Base-by-base conservation (phyloP, 2,329 filamentous ascomycete genomes). In the Colletotrichum musicola region DNA sequence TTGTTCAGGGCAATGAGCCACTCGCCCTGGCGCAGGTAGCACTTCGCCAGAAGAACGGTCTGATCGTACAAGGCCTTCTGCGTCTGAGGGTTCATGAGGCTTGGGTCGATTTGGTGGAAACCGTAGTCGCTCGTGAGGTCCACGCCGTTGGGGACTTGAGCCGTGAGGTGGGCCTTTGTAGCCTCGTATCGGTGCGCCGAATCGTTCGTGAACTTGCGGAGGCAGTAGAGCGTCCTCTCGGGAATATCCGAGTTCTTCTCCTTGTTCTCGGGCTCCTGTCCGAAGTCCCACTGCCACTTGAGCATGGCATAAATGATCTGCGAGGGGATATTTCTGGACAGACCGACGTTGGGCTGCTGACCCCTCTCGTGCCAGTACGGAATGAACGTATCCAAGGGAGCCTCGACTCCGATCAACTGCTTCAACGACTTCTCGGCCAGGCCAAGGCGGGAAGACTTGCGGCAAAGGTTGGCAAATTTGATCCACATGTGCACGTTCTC, bases 401-500 rank as follows among this genome's bases (percentile, higher is more conserved):
- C 85, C 14, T 94, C 89, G 55, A 86, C 89, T 30, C 91, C 92
- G 64, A 98, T 92, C n/a, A 99, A 85, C 70, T 94, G 93, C 77
- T 96, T 95, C 61, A 99, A 84, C 12, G 95, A 97, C 81, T 97
- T 97, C 81, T 99, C 96, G 1, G 96, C 96, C 56, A 99, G 88
- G 10, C 96, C 95, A 86, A 95, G 95, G 35, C 96, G 92, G 66
- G 94, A 93, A 51, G 95, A 97, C 80, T 99, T 99, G 75, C 97
- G 93, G 80, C 97, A 99, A 6, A 99, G 89, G 75, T 98, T 99
- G 75, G 96, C 93, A 78, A 98, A 99, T 78, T 99, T 99, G 84
- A 99, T 98, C 90, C 95, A 98, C 94, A 99, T 99, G 75, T 97
- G 93, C 85, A 97, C 94, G 75, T 98, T 98, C 78, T 99, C 95